A percentile compares a stretch with the other conserved stretches of the same genome.
phyloP scores from a whole-genome alignment of 192 early-diverging fungal genomes.

The Podila clonocystis region DNA sequence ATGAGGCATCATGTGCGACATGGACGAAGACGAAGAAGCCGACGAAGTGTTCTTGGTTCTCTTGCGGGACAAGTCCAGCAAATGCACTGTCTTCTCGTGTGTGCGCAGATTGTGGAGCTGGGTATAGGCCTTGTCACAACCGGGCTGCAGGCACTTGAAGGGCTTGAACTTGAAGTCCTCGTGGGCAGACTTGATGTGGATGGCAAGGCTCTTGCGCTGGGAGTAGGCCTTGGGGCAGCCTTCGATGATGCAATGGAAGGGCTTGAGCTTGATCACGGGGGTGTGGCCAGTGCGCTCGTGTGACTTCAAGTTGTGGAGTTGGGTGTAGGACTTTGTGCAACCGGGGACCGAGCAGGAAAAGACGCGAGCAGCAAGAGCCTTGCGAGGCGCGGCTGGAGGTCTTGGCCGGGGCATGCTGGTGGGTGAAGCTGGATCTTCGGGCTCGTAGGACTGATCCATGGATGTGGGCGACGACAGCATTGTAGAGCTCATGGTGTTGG shows the following conservation, averaged over 20 bases:
- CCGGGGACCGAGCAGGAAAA: constrained; percentile 54
- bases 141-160: constrained; percentile 67
- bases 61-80: constrained; percentile 47
- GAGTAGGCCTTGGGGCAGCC: constrained; percentile 54
- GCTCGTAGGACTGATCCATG: constrained; percentile 4
- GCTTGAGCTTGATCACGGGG: constrained; percentile 48
- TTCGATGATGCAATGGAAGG: constrained; percentile 49
- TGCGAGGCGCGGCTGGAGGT: constrained; percentile 23
- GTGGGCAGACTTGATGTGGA: constrained; percentile 65
- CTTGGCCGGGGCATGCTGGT: constrained; percentile 38
- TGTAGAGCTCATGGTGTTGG: constrained; percentile 11
- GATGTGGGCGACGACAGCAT: constrained; percentile 4
- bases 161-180: constrained; percentile 59
- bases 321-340: constrained; percentile 52
- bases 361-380: constrained; percentile 54
- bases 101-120: constrained; percentile 85
- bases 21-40: not conserved
- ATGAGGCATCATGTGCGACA: not conserved
- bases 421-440: constrained; percentile 40
- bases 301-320: constrained; percentile 54
- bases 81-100: constrained; percentile 71
- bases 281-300: constrained; percentile 66
- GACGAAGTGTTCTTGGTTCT: constrained; percentile 27
- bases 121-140: constrained; percentile 81
- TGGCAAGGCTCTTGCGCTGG: constrained; percentile 77